phyloP scores from a whole-genome alignment of 2,329 filamentous ascomycete genomes.

The Fusarium sp. region DNA sequence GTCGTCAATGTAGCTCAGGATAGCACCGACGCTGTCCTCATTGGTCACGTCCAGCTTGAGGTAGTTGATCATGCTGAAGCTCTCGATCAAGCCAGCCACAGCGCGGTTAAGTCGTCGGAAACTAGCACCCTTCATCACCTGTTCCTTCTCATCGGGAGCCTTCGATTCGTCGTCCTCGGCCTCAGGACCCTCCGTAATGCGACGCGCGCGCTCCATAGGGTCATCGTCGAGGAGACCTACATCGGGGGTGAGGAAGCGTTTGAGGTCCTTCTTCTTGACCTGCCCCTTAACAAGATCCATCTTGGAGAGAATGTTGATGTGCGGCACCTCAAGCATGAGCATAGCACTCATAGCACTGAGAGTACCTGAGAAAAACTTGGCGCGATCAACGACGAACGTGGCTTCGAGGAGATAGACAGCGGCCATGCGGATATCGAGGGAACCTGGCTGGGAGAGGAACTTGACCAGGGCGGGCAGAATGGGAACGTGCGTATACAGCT shows the following conservation, averaged over 20 bases:
- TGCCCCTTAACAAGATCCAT: conserved; percentile 97
- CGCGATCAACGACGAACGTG: conserved; percentile 93
- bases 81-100: conserved; percentile 92
- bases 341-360: conserved; percentile 98
- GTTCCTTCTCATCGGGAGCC: conserved; percentile 75
- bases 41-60: conserved; percentile 89
- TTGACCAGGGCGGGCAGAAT: conserved; percentile 87
- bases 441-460: conserved; percentile 82
- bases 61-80: conserved; percentile 98
- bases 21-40: conserved; percentile 87
- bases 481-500: conserved; percentile 97
- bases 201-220: conserved; percentile 65
- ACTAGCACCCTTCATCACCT: conserved; percentile 82
- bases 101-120: conserved; percentile 89
- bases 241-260: conserved; percentile 91
- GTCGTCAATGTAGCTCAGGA: conserved; percentile 94
- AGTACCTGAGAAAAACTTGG: conserved; percentile 97
- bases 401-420: conserved; percentile 95
- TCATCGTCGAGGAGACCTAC: conserved; percentile 85
- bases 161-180: conserved; percentile 66
- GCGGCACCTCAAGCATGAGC: conserved; percentile 97
- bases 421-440: conserved; percentile 90
- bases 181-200: conserved; percentile 55
- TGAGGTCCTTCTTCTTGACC: conserved; percentile 87
- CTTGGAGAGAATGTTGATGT: conserved; percentile 96